Evolutionary conservation across 805 yeast species (phyloP).

Genomic region (Kazachstania psychrophila): DNA sequence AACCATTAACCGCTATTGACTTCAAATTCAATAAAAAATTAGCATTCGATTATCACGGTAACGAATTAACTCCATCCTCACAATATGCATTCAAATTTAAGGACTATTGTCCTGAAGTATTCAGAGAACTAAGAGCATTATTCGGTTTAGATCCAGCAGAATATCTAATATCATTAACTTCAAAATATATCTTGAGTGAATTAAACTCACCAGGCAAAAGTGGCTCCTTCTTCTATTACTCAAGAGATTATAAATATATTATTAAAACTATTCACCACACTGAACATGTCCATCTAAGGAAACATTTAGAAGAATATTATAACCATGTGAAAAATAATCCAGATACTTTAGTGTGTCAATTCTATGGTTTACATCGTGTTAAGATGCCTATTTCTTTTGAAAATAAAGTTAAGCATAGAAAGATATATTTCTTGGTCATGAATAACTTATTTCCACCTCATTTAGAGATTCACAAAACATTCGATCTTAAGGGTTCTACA

Average conservation of each 20-base stretch:
- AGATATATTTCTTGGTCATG: constrained; percentile 91
- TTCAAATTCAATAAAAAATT: constrained; percentile 67
- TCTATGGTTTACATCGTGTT: constrained; percentile 89
- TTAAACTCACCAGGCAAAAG: constrained; percentile 94
- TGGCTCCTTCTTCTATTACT: constrained; percentile 92
- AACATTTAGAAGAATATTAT: constrained; percentile 65
- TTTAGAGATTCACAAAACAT: constrained; percentile 72
- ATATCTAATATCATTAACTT: constrained; percentile 82
- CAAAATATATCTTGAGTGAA: constrained; percentile 84
- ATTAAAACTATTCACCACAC: constrained; percentile 92
- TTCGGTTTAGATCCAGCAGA: constrained; percentile 95
- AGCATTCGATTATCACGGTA: constrained; percentile 80
- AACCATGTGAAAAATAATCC: constrained; percentile 78
- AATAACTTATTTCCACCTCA: constrained; percentile 94
- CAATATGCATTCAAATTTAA: constrained; percentile 94
- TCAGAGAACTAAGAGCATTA: constrained; percentile 66
- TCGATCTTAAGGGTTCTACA: constrained; percentile 89
- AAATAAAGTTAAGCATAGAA: constrained; percentile 40
- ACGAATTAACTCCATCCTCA: constrained; percentile 84
- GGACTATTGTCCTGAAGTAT: constrained; percentile 92
- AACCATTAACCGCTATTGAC: constrained; percentile 57
- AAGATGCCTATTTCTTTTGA: constrained; percentile 61
- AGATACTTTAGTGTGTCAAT: constrained; percentile 80
- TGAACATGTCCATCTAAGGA: constrained; percentile 78
- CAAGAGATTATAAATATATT: constrained; percentile 86